phyloP scores from a whole-genome alignment of 1,284 basidiomycete genomes.

The Pseudomicrostroma phylloplanum region DNA sequence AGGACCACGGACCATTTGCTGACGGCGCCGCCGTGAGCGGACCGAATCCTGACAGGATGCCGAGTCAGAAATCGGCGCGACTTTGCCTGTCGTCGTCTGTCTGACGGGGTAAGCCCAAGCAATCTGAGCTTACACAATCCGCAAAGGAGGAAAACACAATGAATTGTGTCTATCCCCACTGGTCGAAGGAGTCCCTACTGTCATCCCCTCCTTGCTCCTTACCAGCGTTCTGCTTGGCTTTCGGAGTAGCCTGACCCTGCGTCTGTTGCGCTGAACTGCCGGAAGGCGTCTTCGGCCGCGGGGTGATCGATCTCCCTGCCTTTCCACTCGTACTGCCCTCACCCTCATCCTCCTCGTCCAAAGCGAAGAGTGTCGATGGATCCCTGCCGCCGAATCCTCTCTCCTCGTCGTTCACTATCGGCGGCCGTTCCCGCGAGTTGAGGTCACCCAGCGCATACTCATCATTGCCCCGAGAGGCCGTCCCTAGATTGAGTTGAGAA shows the following conservation, averaged over 20 bases:
- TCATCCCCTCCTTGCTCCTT: conserved; percentile 1
- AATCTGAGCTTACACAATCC: too few relatives aligned
- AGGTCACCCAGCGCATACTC: background rate
- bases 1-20: too few relatives aligned
- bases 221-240: background rate
- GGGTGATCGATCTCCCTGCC: background rate
- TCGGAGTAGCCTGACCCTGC: background rate
- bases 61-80: too few relatives aligned
- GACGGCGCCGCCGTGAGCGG: too few relatives aligned
- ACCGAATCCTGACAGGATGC: too few relatives aligned
- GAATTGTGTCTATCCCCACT: conserved; percentile 1
- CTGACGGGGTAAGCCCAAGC: too few relatives aligned
- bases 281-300: background rate
- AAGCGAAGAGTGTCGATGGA: background rate
- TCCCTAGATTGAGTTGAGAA: background rate
- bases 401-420: conserved; percentile 4
- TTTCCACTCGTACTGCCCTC: background rate
- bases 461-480: background rate
- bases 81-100: too few relatives aligned
- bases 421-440: background rate
- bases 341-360: background rate
- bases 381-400: background rate
- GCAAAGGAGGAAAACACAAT: too few relatives aligned
- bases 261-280: background rate
- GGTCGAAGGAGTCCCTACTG: conserved; percentile 4